Evolutionary conservation across 225 moss, liverwort and hornwort species (phyloP).

Genomic region (Physcomitrium patens): DNA sequence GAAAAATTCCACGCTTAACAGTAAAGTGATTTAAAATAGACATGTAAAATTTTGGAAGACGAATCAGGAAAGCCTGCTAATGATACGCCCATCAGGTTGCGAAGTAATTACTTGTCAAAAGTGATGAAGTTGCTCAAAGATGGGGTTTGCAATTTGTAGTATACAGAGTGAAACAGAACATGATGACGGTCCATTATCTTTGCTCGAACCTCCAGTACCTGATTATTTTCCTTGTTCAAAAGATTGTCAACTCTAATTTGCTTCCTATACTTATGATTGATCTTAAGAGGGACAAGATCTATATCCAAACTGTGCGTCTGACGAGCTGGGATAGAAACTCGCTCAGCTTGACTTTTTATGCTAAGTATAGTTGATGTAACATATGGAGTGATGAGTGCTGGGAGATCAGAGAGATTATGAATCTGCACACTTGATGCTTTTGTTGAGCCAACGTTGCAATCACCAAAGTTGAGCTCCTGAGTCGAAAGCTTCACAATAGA

Average conservation of each 20-base stretch:
- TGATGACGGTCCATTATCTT: conserved; percentile 97
- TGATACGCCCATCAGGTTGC: neutral
- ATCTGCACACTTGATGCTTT: conserved; percentile 87
- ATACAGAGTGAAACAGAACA: conserved; percentile 88
- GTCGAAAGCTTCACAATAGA: conserved; percentile 88
- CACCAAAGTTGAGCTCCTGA: conserved; percentile 86
- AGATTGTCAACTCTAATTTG: conserved; percentile 91
- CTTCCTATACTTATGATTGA: conserved; percentile 87
- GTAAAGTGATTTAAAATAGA: neutral
- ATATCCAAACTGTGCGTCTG: conserved; percentile 86
- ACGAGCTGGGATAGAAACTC: conserved; percentile 72
- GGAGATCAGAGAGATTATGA: conserved; percentile 88
- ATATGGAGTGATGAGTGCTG: conserved; percentile 84
- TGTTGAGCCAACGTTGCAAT: conserved; percentile 90
- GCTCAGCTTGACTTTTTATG: conserved; percentile 83
- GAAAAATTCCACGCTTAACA: conserved; percentile 6
- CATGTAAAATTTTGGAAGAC: neutral
- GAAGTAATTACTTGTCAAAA: conserved; percentile 70
- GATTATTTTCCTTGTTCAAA: conserved; percentile 83
- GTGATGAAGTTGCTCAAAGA: conserved; percentile 79
- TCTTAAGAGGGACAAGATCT: conserved; percentile 92
- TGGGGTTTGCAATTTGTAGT: conserved; percentile 85
- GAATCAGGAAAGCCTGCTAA: conserved; percentile 5
- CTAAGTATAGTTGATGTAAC: conserved; percentile 91
- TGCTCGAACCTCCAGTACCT: conserved; percentile 82